Conservation (phyloP, 2,329 filamentous ascomycete species). For the Penicillium sumatraense region DNA sequence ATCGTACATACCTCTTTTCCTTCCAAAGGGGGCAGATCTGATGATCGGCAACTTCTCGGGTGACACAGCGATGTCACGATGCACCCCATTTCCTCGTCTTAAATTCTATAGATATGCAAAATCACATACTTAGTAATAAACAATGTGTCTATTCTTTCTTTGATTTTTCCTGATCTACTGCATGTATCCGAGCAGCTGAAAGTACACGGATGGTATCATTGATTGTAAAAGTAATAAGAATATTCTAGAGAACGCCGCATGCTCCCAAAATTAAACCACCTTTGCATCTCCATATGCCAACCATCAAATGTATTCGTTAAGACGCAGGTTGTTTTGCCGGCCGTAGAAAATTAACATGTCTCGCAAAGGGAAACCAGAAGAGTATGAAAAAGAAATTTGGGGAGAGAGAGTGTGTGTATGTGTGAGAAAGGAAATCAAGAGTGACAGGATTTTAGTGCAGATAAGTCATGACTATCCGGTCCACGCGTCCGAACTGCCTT, state of each 20-base stretch:
- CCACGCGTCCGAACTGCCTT: slow-evolving; percentile 30
- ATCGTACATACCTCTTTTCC: not conserved
- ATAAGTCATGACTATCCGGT: slow-evolving; percentile 9
- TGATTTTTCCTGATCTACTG: not conserved
- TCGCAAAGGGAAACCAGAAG: not conserved
- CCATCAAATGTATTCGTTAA: slow-evolving; percentile 11
- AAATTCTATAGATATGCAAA: too few species aligned
- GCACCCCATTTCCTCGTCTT: not conserved
- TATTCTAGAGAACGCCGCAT: slow-evolving; percentile 15
- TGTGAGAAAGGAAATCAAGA: too few species aligned
- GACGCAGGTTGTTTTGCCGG: slow-evolving; percentile 3
- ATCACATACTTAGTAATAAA: too few species aligned
- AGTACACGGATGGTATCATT: slow-evolving; percentile 29
- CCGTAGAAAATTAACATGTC: not conserved
- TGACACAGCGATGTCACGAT: slow-evolving; percentile 1
- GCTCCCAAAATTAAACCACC: slow-evolving; percentile 12
- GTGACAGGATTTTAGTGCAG: not conserved
- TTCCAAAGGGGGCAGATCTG: not conserved
- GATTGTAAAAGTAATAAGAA: slow-evolving; percentile 15
- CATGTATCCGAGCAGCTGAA: not conserved
- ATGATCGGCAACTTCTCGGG: not conserved
- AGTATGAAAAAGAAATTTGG: slow-evolving; percentile 4
- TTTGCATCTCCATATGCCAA: slow-evolving; percentile 1
- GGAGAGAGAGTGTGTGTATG: too few species aligned
- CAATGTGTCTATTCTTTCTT: too few species aligned